These are phyloP conservation scores for Alternaria triticimaculans DNA, from an alignment of 2,329 filamentous ascomycete genomes.

Conservation along the genomic window DNA sequence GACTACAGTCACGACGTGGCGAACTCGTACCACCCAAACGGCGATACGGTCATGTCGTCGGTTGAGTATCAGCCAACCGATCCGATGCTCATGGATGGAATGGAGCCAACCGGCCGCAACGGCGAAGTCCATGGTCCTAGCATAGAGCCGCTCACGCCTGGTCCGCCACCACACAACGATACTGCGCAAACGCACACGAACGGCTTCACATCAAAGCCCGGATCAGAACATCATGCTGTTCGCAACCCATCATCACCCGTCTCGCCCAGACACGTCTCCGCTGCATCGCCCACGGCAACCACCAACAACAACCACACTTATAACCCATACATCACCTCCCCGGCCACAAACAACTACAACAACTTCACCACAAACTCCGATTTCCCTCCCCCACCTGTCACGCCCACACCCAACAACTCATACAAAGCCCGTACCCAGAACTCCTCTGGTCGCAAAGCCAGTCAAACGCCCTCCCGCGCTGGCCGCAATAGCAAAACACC, in stretches of 20 bases:
- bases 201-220: conserved; percentile 13
- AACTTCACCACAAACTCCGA: conserved; percentile 32
- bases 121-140: conserved; percentile 24
- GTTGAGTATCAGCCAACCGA: conserved; percentile 39
- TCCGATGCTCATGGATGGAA: conserved; percentile 21
- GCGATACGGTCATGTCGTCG: conserved; percentile 42
- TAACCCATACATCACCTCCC: conserved; percentile 19
- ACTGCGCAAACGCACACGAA: conserved; percentile 16
- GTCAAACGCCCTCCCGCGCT: conserved; percentile 26
- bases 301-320: conserved; percentile 17
- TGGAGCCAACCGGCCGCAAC: conserved; percentile 16
- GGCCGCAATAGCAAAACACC: conserved; percentile 36
- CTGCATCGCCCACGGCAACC: conserved; percentile 16
- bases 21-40: conserved; percentile 22
- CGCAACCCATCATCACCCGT: conserved; percentile 29
- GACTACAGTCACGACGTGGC: conserved; percentile 22
- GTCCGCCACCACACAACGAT: conserved; percentile 18
- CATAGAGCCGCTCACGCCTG: conserved; percentile 38
- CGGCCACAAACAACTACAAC: conserved; percentile 25
- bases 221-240: conserved; percentile 13
- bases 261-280: conserved; percentile 23
- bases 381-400: conserved; percentile 28
- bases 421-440: conserved; percentile 10
- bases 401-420: conserved; percentile 14
- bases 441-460: conserved; percentile 27